Evolutionary conservation across 108 stramenopile genomes (phyloP), one percentile per base, ranked within the genome.

Genomic region (Seminavis robusta): DNA sequence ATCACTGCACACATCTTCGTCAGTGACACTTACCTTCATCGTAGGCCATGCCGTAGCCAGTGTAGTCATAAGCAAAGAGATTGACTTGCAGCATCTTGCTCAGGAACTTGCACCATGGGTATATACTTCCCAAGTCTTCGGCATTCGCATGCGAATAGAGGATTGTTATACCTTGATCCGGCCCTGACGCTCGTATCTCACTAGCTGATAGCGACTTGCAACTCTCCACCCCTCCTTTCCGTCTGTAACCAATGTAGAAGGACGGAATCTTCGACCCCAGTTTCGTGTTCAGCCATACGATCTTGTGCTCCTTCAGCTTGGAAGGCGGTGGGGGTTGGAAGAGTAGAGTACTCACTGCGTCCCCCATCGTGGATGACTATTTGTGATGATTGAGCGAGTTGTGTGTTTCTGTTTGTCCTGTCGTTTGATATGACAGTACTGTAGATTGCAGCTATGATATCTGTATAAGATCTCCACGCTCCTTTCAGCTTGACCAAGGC

Each of bases 31-130:
- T 11, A 9, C 9, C 9, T 13, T 37, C 36, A 37, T 37, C 88
- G 47, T 67, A 82, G 3, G 85, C 85, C 75, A 88, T 63, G 33
- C 95, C 97, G 61, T 98, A 98, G 21, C 98, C 98, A 2, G 94
- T 86, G 64, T 99, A 99, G 73, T 99, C 98, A 71, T 98, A 99
- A 19, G 97, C 98, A 58, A 99, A 76, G 29, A 99, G 80, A 70
- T 99, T 98, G 26, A 96, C 96, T 64, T 84, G 77, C 34, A 94
- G 65, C 79, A 88, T 90, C 59, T 90, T 90, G 53, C 84, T 84
- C 39, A 95, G 67, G 59, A 86, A 92, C 68, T 93, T 90, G 60
- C 89, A 89, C 89, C 88, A 92, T 26, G 87, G 88, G 67, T 89
- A 94, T 29, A 91, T 91, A 34, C 80, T 79, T 28, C 96, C 96